phyloP scores from a whole-genome alignment of 352 stramenopile genomes.

The Pilasporangium apinafurcum region DNA sequence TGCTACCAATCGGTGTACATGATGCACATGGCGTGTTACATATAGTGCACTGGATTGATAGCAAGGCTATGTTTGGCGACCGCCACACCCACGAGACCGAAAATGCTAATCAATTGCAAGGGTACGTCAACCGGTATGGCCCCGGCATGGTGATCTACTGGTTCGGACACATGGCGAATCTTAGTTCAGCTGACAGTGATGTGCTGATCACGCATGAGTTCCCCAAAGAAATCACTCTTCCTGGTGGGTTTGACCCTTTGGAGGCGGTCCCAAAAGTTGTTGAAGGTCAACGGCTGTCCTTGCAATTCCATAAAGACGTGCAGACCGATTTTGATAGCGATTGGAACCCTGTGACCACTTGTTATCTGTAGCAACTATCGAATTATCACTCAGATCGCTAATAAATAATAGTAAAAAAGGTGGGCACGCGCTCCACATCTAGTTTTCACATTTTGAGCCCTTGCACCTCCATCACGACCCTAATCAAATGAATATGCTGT shows the following conservation, averaged over 20 bases:
- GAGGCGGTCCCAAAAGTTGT: slow-evolving; percentile 5
- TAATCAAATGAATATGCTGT: too few species aligned
- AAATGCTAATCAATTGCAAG: slow-evolving; percentile 66
- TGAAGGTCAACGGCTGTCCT: slow-evolving; percentile 10
- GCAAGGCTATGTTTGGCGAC: slow-evolving; percentile 88
- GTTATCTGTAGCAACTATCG: too few species aligned
- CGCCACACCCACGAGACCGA: slow-evolving; percentile 71
- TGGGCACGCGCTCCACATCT: too few species aligned
- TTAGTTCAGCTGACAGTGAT: slow-evolving; percentile 46
- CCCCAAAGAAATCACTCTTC: slow-evolving; percentile 41
- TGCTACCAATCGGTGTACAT: slow-evolving; percentile 77
- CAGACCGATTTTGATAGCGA: slow-evolving; percentile 32
- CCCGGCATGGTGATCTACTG: slow-evolving; percentile 88
- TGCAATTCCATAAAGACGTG: slow-evolving; percentile 10
- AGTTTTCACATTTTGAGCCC: too few species aligned
- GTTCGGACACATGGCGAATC: slow-evolving; percentile 62
- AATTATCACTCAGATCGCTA: too few species aligned
- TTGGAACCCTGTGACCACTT: slow-evolving; percentile 30
- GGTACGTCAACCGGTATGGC: slow-evolving; percentile 79
- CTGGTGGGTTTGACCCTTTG: slow-evolving; percentile 40
- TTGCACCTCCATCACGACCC: too few species aligned
- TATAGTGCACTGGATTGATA: slow-evolving; percentile 89
- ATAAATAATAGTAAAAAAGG: too few species aligned
- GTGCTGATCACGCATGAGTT: slow-evolving; percentile 63
- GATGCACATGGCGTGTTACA: slow-evolving; percentile 34